Conservation (phyloP, 352 stramenopile genomes). For the Globisporangium solare region DNA sequence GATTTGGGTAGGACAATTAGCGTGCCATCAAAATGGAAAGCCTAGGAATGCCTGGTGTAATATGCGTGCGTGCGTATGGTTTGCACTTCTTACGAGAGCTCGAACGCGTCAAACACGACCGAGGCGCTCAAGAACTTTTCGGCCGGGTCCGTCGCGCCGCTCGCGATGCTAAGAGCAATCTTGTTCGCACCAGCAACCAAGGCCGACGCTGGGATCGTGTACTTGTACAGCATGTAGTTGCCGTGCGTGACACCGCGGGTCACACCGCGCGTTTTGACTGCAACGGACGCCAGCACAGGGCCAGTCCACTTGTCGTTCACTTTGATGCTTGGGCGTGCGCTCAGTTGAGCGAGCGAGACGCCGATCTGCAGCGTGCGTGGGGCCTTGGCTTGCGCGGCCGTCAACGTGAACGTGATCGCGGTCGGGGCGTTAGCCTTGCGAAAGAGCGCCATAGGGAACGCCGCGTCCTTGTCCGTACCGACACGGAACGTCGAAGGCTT, state of each 20-base stretch:
- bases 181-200: conserved; percentile 32
- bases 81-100: conserved; percentile 23
- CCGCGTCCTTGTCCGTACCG: conserved; percentile 14
- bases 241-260: conserved; percentile 36
- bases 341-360: conserved; percentile 29
- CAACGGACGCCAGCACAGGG: conserved; percentile 23
- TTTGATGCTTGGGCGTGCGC: conserved; percentile 22
- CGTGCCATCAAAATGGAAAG: too few relatives aligned
- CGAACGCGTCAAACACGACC: conserved; percentile 46
- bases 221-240: conserved; percentile 53
- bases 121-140: conserved; percentile 36
- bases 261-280: conserved; percentile 40
- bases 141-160: conserved; percentile 30
- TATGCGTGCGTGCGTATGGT: too few relatives aligned
- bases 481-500: conserved; percentile 20
- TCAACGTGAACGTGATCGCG: conserved; percentile 30
- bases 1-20: too few relatives aligned
- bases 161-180: conserved; percentile 35
- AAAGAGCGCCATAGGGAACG: conserved; percentile 45
- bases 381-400: conserved; percentile 16
- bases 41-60: too few relatives aligned
- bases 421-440: conserved; percentile 39
- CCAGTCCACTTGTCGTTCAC: conserved; percentile 41
- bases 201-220: conserved; percentile 32
- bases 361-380: conserved; percentile 33